These are phyloP conservation scores for Uncinocarpus reesii DNA, from an alignment of 2,329 filamentous ascomycete genomes.

Conservation along the genomic window DNA sequence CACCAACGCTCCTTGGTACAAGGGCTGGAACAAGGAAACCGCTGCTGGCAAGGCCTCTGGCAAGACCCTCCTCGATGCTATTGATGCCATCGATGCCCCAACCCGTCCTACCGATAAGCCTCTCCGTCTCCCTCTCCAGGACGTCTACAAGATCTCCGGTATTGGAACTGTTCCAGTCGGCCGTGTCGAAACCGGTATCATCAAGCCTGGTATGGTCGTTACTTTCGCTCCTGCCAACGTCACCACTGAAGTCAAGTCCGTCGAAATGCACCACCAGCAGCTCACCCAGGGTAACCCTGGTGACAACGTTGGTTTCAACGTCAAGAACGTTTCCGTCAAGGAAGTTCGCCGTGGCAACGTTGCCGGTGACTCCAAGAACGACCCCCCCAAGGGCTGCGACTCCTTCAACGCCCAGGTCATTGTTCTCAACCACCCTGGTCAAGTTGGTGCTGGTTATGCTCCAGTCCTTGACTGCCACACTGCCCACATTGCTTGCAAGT, in stretches of 20 bases:
- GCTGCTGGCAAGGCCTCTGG: slow-evolving; percentile 75
- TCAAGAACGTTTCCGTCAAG: slow-evolving; percentile 99
- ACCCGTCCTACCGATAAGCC: slow-evolving; percentile 96
- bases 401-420: slow-evolving; percentile 99
- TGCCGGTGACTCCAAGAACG: slow-evolving; percentile 99
- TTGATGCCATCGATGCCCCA: slow-evolving; percentile 89
- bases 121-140: slow-evolving; percentile 99
- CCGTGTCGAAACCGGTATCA: slow-evolving; percentile 98
- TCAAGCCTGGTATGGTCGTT: slow-evolving; percentile 75
- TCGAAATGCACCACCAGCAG: slow-evolving; percentile 99
- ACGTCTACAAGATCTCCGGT: slow-evolving; percentile 99
- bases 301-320: slow-evolving; percentile 99
- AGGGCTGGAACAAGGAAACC: slow-evolving; percentile 99
- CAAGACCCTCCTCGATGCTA: slow-evolving; percentile 99
- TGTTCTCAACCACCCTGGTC: slow-evolving; percentile 99
- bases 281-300: slow-evolving; percentile 86
- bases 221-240: slow-evolving; percentile 98
- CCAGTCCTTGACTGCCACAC: slow-evolving; percentile 99
- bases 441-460: slow-evolving; percentile 98
- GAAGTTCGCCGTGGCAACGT: slow-evolving; percentile 99
- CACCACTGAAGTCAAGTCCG: slow-evolving; percentile 99
- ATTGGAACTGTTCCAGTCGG: slow-evolving; percentile 99
- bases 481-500: slow-evolving; percentile 99
- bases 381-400: slow-evolving; percentile 78
- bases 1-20: slow-evolving; percentile 98